Evolutionary conservation across 495 filamentous ascomycete species (phyloP), one percentile per base, ranked within the genome.

Genomic region (Annulohypoxylon maeteangense): DNA sequence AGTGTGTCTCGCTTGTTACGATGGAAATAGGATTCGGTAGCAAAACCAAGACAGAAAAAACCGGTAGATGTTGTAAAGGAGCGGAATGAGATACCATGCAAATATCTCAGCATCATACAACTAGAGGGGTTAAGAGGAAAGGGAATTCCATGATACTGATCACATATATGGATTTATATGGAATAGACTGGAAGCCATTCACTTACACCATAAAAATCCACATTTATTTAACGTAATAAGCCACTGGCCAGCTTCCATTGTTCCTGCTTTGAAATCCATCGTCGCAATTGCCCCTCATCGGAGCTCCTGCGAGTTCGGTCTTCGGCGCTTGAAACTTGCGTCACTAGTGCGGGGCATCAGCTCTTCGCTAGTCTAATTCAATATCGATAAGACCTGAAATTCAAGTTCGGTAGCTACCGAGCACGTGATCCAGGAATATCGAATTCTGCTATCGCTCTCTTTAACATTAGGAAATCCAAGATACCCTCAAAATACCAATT

Each of bases 261-360:
- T n/a, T 60, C 58, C 69, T 82, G 80, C 76, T 82, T 82, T 82
- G 80, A 82, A 82, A 82, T 82, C 79, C 45, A 48, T 22, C 45
- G 8, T 48, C 22, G 8, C 18, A 27, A 25, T 22, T 48, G 18
- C 18, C 44, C 20, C 44, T 23, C 10, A 48, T 25, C 11, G 27
- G 5, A 22, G 45, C 18, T 22, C 23, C 23, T 25, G 22, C 47
- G 23, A 51, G 47, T 12, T 51, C 64, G 64, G 55, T 67, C 42
- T 44, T 59, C 64, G 64, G 55, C 16, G 34, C n/a, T 61, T 61
- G 48, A 12, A 7, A 67, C 31, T 59, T 16, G 45, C 51, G 62
- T 53, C 22, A 56, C 20, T 16, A 23, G 20, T 12, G 18, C 20
- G 20, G 22, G 18, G 20, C 18, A 48, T 48, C 12, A 0, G 7